Percentiles rank a stretch among this genome's conserved stretches.
phyloP scores from a whole-genome alignment of 495 filamentous ascomycete species.

The Aspergillus sclerotioniger region DNA sequence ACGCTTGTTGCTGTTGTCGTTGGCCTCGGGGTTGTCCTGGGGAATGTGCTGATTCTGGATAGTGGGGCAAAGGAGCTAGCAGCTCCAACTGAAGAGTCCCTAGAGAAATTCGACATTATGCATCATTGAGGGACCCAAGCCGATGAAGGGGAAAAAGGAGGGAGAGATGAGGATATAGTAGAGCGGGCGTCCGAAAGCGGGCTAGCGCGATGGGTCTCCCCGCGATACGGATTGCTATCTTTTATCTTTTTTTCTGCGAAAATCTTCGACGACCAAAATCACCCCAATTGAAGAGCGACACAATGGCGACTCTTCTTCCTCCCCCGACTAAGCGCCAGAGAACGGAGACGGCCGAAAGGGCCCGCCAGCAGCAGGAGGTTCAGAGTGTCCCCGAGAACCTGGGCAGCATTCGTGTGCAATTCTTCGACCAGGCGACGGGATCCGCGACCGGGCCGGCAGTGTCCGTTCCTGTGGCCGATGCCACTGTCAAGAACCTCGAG shows the following conservation, averaged over 20 bases:
- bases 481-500: constrained; percentile 85
- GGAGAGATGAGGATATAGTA: constrained; percentile 38
- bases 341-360: constrained; percentile 68
- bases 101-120: constrained; percentile 11
- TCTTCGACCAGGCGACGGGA: constrained; percentile 80
- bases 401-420: constrained; percentile 80
- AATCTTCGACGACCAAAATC: constrained; percentile 12
- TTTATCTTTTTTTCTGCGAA: constrained; percentile 17
- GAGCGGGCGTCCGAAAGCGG: constrained; percentile 21
- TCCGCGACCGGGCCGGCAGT: constrained; percentile 65
- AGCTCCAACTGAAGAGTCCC: constrained; percentile 20
- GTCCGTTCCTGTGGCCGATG: constrained; percentile 79
- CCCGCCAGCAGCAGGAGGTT: constrained; percentile 73
- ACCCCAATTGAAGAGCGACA: constrained; percentile 2
- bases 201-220: constrained; percentile 22
- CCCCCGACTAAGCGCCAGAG: constrained; percentile 91
- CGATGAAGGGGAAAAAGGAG: not conserved
- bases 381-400: constrained; percentile 66
- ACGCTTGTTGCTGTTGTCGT: constrained; percentile 64
- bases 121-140: not conserved
- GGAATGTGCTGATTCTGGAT: constrained; percentile 35
- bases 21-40: constrained; percentile 47
- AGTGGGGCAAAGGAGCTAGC: constrained; percentile 25
- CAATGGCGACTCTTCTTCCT: constrained; percentile 85
- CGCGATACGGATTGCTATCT: constrained; percentile 21